phyloP scores from a whole-genome alignment of 176 grass and related monocot genomes.

The Musa beccarii region DNA sequence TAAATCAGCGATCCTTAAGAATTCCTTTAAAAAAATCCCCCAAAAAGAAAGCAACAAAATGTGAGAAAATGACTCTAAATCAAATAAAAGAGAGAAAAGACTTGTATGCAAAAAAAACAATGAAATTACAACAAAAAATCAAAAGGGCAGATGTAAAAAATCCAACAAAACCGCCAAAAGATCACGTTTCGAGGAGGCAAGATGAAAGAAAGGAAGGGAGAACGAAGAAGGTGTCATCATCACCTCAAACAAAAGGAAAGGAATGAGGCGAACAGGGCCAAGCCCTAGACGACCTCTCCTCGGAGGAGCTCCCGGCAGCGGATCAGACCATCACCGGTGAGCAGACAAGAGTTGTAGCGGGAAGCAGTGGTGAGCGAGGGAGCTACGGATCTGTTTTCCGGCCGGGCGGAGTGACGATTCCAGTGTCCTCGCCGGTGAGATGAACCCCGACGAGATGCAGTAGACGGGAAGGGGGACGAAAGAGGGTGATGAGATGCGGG shows the following conservation, averaged over 20 bases:
- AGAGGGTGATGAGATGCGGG: background rate
- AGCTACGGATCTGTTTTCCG: background rate
- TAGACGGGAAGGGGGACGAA: background rate
- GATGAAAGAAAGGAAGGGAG: background rate
- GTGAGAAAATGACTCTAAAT: background rate
- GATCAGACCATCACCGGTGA: background rate
- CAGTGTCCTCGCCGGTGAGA: background rate
- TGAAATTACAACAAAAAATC: background rate
- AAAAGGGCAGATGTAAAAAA: background rate
- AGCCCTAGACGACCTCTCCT: background rate
- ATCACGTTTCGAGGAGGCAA: background rate
- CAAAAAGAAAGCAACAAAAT: background rate
- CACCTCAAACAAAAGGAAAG: background rate
- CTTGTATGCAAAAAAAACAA: background rate
- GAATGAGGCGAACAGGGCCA: background rate
- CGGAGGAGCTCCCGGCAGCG: background rate
- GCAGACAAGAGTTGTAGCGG: background rate
- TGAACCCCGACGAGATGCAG: background rate
- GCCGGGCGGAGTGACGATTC: background rate
- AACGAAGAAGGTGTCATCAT: background rate
- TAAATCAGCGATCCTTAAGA: too few relatives aligned
- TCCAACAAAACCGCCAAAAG: background rate
- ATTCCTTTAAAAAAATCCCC: background rate
- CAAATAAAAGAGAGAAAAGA: background rate
- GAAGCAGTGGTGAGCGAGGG: background rate